A percentile compares a stretch with the other conserved stretches of the same genome.
Evolutionary conservation across 352 stramenopile genomes (phyloP).

Genomic region (Elongisporangium anandrum): DNA sequence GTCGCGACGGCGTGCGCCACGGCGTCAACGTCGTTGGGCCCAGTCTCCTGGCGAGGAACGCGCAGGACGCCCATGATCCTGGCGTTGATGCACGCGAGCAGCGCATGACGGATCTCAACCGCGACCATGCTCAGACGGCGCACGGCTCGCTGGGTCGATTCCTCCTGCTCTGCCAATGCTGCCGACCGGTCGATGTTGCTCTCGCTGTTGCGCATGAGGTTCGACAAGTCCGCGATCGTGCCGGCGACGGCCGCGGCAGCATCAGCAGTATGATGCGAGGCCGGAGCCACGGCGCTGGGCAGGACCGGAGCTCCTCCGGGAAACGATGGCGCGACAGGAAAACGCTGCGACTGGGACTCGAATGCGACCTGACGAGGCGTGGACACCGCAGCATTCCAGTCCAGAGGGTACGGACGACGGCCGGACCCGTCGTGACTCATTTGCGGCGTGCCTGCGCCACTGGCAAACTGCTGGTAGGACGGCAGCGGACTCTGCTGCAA

Average conservation of each 20-base stretch:
- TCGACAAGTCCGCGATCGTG: not conserved
- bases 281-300: not conserved
- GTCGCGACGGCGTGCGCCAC: constrained; percentile 48
- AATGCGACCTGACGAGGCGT: not conserved
- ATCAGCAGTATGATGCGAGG: not conserved
- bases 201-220: not conserved
- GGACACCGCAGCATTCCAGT: not conserved
- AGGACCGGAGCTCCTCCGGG: no score
- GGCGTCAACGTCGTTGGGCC: constrained; percentile 23
- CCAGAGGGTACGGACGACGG: not conserved
- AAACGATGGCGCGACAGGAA: not conserved
- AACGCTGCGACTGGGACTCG: not conserved
- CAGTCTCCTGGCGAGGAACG: constrained; percentile 32
- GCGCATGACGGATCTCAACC: constrained; percentile 49
- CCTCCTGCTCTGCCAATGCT: not conserved
- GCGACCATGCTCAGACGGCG: constrained; percentile 60
- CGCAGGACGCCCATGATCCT: constrained; percentile 65
- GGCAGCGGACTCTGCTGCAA: no score
- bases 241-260: not conserved
- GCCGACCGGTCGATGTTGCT: not conserved
- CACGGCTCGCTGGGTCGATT: constrained; percentile 20
- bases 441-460: not conserved
- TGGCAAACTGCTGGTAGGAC: no score
- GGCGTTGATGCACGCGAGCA: constrained; percentile 61
- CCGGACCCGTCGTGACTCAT: not conserved